A percentile compares a stretch with the other conserved stretches of the same genome.
phyloP scores from a whole-genome alignment of 73 alveolate species.

The Tetrahymena elliotti region DNA sequence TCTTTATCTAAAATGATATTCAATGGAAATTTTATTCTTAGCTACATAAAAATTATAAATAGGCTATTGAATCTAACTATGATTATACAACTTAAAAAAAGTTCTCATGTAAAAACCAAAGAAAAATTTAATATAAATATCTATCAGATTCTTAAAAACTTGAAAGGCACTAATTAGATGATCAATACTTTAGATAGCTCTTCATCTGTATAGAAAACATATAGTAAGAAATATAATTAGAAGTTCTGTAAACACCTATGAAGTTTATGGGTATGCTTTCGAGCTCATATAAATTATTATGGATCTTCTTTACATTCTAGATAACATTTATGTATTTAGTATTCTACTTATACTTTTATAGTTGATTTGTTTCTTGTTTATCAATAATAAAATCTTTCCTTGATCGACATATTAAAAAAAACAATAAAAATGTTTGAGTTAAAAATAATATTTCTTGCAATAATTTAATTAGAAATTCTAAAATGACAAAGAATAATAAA shows the following conservation, averaged over 20 bases:
- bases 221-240: neutral
- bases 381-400: too few species aligned
- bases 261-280: neutral
- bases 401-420: neutral
- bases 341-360: neutral
- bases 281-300: neutral
- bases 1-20: neutral
- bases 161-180: neutral
- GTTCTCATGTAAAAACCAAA: neutral
- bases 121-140: neutral
- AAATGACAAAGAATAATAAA: too few species aligned
- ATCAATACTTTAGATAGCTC: neutral
- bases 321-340: neutral
- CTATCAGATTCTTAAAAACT: neutral
- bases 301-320: neutral
- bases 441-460: too few species aligned
- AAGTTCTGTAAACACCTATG: neutral
- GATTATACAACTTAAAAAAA: too few species aligned
- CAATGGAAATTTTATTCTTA: neutral
- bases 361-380: neutral
- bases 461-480: too few species aligned
- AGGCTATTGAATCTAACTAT: neutral
- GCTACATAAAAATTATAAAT: neutral
- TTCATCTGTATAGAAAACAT: neutral
- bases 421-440: neutral